Percentiles rank a stretch among this genome's conserved stretches.
These are phyloP conservation scores for Tuber brumale DNA, from an alignment of 495 filamentous ascomycete species.

Conservation along the genomic window DNA sequence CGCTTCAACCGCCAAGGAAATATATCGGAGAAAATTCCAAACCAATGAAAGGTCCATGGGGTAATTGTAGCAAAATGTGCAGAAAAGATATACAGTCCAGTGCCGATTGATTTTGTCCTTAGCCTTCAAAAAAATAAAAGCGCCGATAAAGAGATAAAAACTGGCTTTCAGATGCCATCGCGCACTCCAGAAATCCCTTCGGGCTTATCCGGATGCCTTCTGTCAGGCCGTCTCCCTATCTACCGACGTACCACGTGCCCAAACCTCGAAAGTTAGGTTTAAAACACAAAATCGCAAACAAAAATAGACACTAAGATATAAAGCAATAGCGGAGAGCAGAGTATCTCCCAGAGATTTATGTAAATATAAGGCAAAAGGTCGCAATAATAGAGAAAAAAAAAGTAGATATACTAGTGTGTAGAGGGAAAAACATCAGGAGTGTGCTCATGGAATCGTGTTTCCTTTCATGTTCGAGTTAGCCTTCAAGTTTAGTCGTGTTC, in stretches of 20 bases:
- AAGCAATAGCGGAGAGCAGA: background rate
- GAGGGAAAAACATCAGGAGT: background rate
- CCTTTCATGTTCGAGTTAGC: background rate
- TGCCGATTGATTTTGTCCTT: background rate
- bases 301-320: conserved; percentile 3
- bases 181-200: background rate
- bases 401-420: background rate
- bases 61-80: background rate
- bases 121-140: background rate
- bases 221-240: background rate
- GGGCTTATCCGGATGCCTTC: background rate
- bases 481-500: background rate
- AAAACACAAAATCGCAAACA: background rate
- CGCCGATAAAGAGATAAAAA: background rate
- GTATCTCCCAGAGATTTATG: background rate
- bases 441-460: background rate
- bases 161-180: background rate
- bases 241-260: background rate
- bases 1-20: background rate
- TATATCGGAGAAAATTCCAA: background rate
- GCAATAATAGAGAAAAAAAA: background rate
- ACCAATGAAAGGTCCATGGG: background rate
- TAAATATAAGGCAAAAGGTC: background rate
- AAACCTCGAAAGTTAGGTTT: background rate
- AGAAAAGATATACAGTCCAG: background rate